phyloP scores from a whole-genome alignment of 177 flowering plant species.

The Vitis hybrid region DNA sequence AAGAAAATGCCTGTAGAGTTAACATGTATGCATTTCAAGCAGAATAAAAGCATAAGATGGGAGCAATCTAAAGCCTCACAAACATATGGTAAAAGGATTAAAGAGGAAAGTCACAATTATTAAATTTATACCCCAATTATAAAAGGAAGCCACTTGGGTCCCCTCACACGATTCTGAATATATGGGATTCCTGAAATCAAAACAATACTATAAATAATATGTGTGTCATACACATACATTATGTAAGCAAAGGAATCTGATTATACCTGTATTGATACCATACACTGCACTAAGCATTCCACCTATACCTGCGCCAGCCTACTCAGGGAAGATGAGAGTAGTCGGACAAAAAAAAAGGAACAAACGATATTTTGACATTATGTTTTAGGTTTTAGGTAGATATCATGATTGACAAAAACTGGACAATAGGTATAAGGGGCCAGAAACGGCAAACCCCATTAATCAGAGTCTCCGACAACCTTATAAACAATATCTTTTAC shows the following conservation, averaged over 20 bases:
- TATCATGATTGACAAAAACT: background rate
- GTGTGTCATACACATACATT: background rate
- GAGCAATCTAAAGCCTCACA: background rate
- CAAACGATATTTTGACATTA: background rate
- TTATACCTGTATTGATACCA: conserved; percentile 74
- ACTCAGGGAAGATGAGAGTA: background rate
- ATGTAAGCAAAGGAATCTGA: background rate
- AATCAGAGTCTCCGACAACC: too few relatives aligned
- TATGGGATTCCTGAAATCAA: conserved; percentile 68
- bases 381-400: background rate
- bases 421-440: too few relatives aligned
- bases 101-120: background rate
- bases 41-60: background rate
- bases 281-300: conserved; percentile 81
- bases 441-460: too few relatives aligned
- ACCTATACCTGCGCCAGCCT: conserved; percentile 82
- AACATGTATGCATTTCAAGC: background rate
- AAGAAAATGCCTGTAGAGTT: background rate
- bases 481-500: too few relatives aligned
- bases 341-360: background rate
- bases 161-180: conserved; percentile 69
- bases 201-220: background rate
- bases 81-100: background rate
- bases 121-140: conserved; percentile 61
- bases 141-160: conserved; percentile 90